Conservation (phyloP, 306 rosid species). For the Canavalia gladiata region DNA sequence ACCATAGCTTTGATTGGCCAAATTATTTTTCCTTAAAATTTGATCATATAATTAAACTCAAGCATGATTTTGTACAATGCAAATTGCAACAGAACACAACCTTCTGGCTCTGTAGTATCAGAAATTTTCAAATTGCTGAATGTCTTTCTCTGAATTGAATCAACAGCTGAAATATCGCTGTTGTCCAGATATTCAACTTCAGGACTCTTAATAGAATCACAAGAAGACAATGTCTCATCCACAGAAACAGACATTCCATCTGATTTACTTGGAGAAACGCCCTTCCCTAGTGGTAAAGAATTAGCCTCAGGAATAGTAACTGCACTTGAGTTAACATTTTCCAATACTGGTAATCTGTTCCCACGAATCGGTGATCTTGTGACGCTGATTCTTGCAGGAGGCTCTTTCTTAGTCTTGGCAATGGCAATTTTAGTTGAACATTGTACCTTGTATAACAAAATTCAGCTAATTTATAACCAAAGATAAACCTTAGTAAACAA, state of each 20-base stretch:
- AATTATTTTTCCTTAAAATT: not conserved
- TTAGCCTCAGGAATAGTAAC: slow-evolving; percentile 51
- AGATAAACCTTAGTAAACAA: not conserved
- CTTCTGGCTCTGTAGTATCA: slow-evolving; percentile 59
- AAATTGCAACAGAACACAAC: slow-evolving; percentile 41
- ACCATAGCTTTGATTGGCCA: not conserved
- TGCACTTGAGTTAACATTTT: slow-evolving; percentile 52
- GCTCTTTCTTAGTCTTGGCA: slow-evolving; percentile 67
- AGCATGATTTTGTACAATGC: not conserved
- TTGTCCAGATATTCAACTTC: slow-evolving; percentile 79
- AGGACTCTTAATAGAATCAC: slow-evolving; percentile 81
- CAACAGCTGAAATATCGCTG: slow-evolving; percentile 62
- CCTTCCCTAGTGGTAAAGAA: slow-evolving; percentile 46
- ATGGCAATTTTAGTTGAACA: slow-evolving; percentile 63
- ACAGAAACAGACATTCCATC: slow-evolving; percentile 71
- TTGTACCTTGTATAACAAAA: slow-evolving; percentile 59
- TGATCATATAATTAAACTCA: not conserved
- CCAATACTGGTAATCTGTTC: slow-evolving; percentile 41
- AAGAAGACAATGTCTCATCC: slow-evolving; percentile 80
- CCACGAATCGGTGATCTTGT: slow-evolving; percentile 38
- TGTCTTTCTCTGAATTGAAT: slow-evolving; percentile 67
- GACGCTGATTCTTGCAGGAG: slow-evolving; percentile 42
- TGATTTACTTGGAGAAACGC: slow-evolving; percentile 72
- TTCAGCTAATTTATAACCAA: slow-evolving; percentile 16
- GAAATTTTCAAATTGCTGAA: slow-evolving; percentile 67